Base-by-base conservation (phyloP, 1,284 basidiomycete genomes). In the Trichosporon sp. region DNA sequence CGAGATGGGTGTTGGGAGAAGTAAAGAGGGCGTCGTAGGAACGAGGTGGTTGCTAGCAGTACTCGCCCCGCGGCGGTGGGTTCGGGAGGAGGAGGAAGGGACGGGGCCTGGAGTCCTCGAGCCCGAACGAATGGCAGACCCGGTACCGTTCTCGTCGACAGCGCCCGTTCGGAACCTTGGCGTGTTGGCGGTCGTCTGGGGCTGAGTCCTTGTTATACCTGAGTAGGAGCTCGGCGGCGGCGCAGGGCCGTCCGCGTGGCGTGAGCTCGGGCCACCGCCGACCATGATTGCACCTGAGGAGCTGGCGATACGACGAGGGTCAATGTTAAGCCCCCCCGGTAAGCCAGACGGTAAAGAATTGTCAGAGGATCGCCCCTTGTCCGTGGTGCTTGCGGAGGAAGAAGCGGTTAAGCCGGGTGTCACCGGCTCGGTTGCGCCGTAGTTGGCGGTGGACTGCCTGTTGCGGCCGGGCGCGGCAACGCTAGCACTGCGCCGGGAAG, bases 281-380 rank as follows among this genome's bases (percentile, higher is more conserved):
- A 47, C 64, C 21, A 65, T 65, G 56, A 60, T 60, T 31, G 56
- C 56, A n/a, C 56, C 56, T 31, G 56, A 60, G 1, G 70, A 68
- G 62, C 70, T 71, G 0, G 69, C 56, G 9, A 70, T 68, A 21
- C 71, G 67, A 1, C 71, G 69, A 11, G 65, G 51, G 51, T 72
- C 71, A 2, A 70, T 64, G 68, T 31, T 66, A 29, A 60, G 56
- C 15, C 56, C 56, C 18, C 56, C 56, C 27, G 56, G 56, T 60
- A 60, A 60, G 27, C 56, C 56, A n/a, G 56, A 60, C 56, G 56
- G 56, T 31, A 60, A 32, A 31, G 27, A 60, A 31, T 31, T 31
- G 56, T 60, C 56, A 31, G 56, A 31, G 27, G 56, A 31, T 29
- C 56, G 56, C 2, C 27, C 56, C 29, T 29, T 60, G 18, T 60